These are phyloP conservation scores for Agrocybe chaxingu DNA, from an alignment of 768 basidiomycete species.

Conservation along the genomic window DNA sequence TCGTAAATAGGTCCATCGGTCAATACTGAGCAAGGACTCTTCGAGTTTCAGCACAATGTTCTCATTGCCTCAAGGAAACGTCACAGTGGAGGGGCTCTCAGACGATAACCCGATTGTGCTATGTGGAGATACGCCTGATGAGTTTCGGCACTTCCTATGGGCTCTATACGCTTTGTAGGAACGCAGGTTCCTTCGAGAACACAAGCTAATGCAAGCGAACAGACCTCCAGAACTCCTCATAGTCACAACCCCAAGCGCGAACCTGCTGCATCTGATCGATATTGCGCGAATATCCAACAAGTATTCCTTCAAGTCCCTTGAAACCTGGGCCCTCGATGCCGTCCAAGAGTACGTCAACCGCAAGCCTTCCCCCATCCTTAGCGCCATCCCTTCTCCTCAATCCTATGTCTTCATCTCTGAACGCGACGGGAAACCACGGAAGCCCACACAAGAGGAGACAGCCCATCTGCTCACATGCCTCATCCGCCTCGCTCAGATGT, in stretches of 20 bases:
- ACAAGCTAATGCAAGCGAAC: neutral
- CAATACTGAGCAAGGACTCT: slow-evolving; percentile 57
- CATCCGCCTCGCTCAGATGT: slow-evolving; percentile 65
- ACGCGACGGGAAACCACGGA: slow-evolving; percentile 2
- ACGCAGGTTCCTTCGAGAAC: neutral
- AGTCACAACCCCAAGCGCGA: slow-evolving; percentile 42
- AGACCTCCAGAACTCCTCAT: slow-evolving; percentile 63
- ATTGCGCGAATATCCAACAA: slow-evolving; percentile 69
- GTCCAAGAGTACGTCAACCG: slow-evolving; percentile 66
- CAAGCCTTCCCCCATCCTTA: slow-evolving; percentile 49
- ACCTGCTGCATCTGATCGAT: slow-evolving; percentile 44
- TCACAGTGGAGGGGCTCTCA: slow-evolving; percentile 50
- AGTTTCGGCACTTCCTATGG: slow-evolving; percentile 76
- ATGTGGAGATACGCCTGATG: slow-evolving; percentile 55
- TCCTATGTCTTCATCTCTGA: slow-evolving; percentile 25
- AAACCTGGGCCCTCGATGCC: slow-evolving; percentile 74
- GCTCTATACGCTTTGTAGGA: slow-evolving; percentile 73
- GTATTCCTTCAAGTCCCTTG: slow-evolving; percentile 70
- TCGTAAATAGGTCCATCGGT: slow-evolving; percentile 48
- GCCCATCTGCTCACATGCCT: slow-evolving; percentile 55
- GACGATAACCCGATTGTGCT: slow-evolving; percentile 67
- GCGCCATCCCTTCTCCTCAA: slow-evolving; percentile 34
- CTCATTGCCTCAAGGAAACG: slow-evolving; percentile 56
- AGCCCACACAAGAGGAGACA: slow-evolving; percentile 22
- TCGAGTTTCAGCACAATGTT: slow-evolving; percentile 70